phyloP scores from a whole-genome alignment of 371 early-diverging fungal genomes.

The Blakeslea trispora region DNA sequence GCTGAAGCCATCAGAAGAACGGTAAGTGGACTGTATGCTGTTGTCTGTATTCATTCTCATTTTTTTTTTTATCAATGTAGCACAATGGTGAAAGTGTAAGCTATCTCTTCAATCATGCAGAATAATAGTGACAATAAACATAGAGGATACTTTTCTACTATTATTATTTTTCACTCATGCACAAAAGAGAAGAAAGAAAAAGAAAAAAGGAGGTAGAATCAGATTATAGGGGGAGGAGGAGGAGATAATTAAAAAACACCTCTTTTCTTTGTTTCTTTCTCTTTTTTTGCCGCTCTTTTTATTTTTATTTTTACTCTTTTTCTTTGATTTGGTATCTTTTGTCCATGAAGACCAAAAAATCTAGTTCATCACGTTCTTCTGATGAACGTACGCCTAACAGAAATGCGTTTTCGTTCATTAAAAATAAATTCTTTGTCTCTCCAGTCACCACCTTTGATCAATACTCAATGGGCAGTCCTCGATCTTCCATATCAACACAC shows the following conservation, averaged over 20 bases:
- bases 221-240: not conserved
- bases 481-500: conserved; percentile 6
- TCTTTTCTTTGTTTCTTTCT: not conserved
- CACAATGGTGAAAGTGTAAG: conserved; percentile 98
- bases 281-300: conserved; percentile 5
- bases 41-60: conserved; percentile 5
- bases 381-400: conserved; percentile 9
- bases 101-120: conserved; percentile 75
- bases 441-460: not conserved
- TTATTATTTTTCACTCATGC: not conserved
- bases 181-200: not conserved
- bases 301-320: conserved; percentile 1
- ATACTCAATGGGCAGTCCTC: not conserved
- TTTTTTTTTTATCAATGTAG: conserved; percentile 18
- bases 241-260: not conserved
- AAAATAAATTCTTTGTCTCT: conserved; percentile 23
- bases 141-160: not conserved
- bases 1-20: conserved; percentile 98
- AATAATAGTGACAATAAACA: conserved; percentile 19
- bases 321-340: conserved; percentile 17
- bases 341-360: conserved; percentile 20
- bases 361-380: conserved; percentile 11
- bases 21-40: conserved; percentile 29
- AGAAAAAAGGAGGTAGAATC: not conserved
- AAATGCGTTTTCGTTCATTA: conserved; percentile 27